Percentiles rank a stretch among this genome's conserved stretches.
Evolutionary conservation across 495 filamentous ascomycete species (phyloP).

Genomic region (Hypoxylon cercidicola): DNA sequence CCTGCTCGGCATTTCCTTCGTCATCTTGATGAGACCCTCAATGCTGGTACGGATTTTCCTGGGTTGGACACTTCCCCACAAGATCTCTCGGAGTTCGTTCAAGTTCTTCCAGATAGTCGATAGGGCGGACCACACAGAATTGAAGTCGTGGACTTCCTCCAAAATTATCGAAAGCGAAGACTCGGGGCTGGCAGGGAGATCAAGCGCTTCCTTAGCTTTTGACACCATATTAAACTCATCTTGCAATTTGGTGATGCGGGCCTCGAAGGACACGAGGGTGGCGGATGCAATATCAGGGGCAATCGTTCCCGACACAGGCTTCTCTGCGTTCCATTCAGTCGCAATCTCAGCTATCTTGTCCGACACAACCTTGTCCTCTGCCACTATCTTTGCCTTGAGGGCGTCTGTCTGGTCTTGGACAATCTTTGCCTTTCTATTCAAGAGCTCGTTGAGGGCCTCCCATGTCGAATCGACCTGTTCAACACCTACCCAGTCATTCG

Average conservation of each 20-base stretch:
- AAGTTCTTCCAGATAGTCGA: slow-evolving; percentile 97
- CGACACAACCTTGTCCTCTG: slow-evolving; percentile 89
- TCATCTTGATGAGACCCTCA: slow-evolving; percentile 94
- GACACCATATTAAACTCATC: slow-evolving; percentile 92
- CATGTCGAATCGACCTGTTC: slow-evolving; percentile 95
- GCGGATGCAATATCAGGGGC: slow-evolving; percentile 85
- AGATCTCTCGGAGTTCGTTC: slow-evolving; percentile 88
- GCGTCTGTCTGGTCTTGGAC: slow-evolving; percentile 96
- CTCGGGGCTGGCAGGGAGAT: slow-evolving; percentile 81
- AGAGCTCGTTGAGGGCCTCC: slow-evolving; percentile 87
- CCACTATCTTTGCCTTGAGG: slow-evolving; percentile 92
- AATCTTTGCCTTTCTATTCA: slow-evolving; percentile 89
- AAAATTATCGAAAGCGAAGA: slow-evolving; percentile 81
- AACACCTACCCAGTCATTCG: slow-evolving; percentile 90
- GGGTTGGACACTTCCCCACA: slow-evolving; percentile 93
- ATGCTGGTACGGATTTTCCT: slow-evolving; percentile 88
- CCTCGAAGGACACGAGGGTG: slow-evolving; percentile 82
- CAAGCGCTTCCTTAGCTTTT: slow-evolving; percentile 94
- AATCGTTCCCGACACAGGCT: slow-evolving; percentile 93
- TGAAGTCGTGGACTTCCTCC: slow-evolving; percentile 98
- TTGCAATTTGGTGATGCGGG: slow-evolving; percentile 80
- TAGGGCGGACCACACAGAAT: slow-evolving; percentile 94
- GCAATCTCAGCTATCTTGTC: slow-evolving; percentile 87
- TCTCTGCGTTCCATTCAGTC: slow-evolving; percentile 90
- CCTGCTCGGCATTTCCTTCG: slow-evolving; percentile 97